These are phyloP conservation scores for Phialophora expanda DNA, from an alignment of 2,329 filamentous ascomycete genomes.

Conservation along the genomic window DNA sequence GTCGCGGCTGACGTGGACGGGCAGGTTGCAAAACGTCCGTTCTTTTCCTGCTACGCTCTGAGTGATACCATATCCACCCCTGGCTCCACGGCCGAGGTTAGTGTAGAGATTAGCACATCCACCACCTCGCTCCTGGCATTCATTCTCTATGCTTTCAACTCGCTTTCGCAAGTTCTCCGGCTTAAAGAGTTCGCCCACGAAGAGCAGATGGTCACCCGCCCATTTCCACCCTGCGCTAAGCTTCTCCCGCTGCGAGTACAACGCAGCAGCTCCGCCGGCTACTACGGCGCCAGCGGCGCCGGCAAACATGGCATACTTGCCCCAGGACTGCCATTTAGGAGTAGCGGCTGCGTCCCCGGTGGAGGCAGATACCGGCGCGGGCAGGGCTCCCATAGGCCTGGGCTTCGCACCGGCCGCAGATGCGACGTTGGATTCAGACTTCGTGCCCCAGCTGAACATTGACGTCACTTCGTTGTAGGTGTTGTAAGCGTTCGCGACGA, in stretches of 20 bases:
- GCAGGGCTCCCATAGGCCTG: constrained; percentile 38
- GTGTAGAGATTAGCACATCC: constrained; percentile 85
- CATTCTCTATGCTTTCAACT: constrained; percentile 70
- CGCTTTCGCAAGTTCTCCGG: constrained; percentile 79
- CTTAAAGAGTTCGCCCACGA: constrained; percentile 87
- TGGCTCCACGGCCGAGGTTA: constrained; percentile 72
- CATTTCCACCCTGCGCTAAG: constrained; percentile 77
- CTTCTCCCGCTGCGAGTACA: constrained; percentile 83
- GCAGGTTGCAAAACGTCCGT: constrained; percentile 87
- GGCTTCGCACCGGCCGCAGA: constrained; percentile 28
- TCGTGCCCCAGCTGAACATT: constrained; percentile 63
- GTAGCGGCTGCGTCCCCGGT: constrained; percentile 53
- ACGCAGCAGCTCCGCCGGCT: constrained; percentile 79
- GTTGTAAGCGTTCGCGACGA: constrained; percentile 72
- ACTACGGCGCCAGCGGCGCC: constrained; percentile 81
- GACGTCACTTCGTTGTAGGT: constrained; percentile 67
- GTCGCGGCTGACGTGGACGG: constrained; percentile 45
- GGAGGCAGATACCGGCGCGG: constrained; percentile 43
- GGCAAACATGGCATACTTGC: constrained; percentile 82
- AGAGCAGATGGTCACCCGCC: constrained; percentile 89
- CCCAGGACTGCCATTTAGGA: constrained; percentile 76
- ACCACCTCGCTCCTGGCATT: constrained; percentile 45
- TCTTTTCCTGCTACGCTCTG: constrained; percentile 61
- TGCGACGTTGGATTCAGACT: constrained; percentile 30
- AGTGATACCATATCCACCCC: constrained; percentile 51